phyloP scores from a whole-genome alignment of 1,139 yeast species.

The Suhomyces choctaworum region DNA sequence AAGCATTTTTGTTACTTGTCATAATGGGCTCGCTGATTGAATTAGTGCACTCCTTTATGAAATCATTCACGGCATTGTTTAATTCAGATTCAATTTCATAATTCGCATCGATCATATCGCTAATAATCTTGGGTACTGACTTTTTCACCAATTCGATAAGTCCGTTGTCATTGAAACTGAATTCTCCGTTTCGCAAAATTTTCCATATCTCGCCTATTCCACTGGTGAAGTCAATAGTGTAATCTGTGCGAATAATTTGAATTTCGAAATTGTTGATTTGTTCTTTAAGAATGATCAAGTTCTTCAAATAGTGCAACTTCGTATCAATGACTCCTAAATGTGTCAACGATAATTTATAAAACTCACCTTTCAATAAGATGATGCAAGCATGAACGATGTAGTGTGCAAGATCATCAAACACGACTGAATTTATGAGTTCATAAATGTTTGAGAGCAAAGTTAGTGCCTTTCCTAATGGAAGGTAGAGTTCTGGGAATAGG shows the following conservation, averaged over 20 bases:
- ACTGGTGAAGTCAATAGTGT: constrained; percentile 72
- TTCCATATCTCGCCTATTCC: constrained; percentile 64
- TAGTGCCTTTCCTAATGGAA: constrained; percentile 73
- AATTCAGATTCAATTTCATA: constrained; percentile 73
- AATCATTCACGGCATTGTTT: constrained; percentile 66
- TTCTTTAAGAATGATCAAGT: constrained; percentile 66
- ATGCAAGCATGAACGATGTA: constrained; percentile 81
- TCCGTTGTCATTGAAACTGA: constrained; percentile 39
- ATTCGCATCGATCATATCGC: constrained; percentile 84
- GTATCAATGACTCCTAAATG: constrained; percentile 55
- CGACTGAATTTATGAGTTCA: constrained; percentile 70
- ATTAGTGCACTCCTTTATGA: constrained; percentile 45
- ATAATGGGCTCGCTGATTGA: constrained; percentile 37
- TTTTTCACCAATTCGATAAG: constrained; percentile 63
- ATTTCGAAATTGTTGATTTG: constrained; percentile 81
- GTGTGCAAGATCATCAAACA: constrained; percentile 89
- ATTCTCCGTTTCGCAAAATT: constrained; percentile 40
- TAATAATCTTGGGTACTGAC: constrained; percentile 79
- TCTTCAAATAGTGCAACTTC: constrained; percentile 67
- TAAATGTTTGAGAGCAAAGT: constrained; percentile 75
- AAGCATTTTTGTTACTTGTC: constrained; percentile 15
- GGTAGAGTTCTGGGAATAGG: constrained; percentile 57
- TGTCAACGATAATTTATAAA: constrained; percentile 44
- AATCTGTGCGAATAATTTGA: constrained; percentile 70
- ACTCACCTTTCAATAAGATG: constrained; percentile 50